Conservation (phyloP, 1,139 yeast genomes). For the Diutina rugosa region DNA sequence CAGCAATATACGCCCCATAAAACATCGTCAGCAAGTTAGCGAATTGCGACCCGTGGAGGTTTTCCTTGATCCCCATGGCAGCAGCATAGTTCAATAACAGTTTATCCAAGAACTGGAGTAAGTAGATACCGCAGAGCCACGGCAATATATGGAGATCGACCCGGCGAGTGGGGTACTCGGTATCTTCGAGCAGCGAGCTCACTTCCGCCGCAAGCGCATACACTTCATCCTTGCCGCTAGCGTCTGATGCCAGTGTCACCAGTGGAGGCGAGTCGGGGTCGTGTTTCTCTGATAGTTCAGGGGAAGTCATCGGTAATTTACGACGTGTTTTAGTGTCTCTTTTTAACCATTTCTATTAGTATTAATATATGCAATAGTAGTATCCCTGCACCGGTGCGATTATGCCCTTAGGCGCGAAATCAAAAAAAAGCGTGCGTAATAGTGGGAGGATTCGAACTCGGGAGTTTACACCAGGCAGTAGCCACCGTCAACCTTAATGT, state of each 20-base stretch:
- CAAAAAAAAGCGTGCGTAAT: neutral
- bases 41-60: slow-evolving; percentile 22
- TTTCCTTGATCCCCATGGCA: slow-evolving; percentile 35
- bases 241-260: neutral
- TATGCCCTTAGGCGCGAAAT: too few relatives aligned
- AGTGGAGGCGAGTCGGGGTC: too few relatives aligned
- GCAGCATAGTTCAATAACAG: slow-evolving; percentile 33
- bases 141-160: neutral
- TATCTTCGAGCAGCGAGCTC: neutral
- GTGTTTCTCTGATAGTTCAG: too few relatives aligned
- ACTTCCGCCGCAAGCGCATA: neutral
- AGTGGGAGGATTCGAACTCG: neutral
- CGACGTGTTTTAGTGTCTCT: too few relatives aligned
- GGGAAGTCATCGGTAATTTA: too few relatives aligned
- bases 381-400: too few relatives aligned
- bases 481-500: slow-evolving; percentile 35
- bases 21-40: slow-evolving; percentile 30
- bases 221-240: neutral
- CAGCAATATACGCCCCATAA: slow-evolving; percentile 33
- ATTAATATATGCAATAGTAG: too few relatives aligned
- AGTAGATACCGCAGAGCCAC: slow-evolving; percentile 6
- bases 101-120: slow-evolving; percentile 33
- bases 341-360: too few relatives aligned
- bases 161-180: neutral
- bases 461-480: slow-evolving; percentile 15